Evolutionary conservation across 1,284 basidiomycete genomes (phyloP), one percentile per base, ranked within the genome.

Genomic region (Athelia sp.): DNA sequence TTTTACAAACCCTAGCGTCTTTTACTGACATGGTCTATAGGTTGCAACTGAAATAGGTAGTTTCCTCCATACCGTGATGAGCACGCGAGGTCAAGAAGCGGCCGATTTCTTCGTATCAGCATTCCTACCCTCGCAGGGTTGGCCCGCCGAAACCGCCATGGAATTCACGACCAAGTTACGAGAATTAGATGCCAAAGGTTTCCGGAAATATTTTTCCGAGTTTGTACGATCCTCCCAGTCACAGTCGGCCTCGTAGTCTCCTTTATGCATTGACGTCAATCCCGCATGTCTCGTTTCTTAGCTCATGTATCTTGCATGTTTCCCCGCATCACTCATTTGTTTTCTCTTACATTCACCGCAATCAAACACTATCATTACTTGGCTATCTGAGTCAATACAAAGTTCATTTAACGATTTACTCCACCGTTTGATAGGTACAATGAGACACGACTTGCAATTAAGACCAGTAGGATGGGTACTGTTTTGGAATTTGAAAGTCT

Each of bases 141-240:
- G 94, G 78, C 93, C 95, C 18, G 67, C 78, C 9, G 81, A 87
- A 23, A 83, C 83, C 22, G 87, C 90, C 1, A 58, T 84, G 46
- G 90, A 96, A 55, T 91, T 98, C 54, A 78, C 87, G 3, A 76
- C 78, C 21, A 89, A 89, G 61, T 66, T 95, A 55, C 77, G 82
- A 48, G 87, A 87, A 58, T 73, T 91, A 53, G 93, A 95, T 60
- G 71, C 76, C 50, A 94, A 92, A 67, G 74, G 74, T 43, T 97
- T 98, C 72, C 81, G 90, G 60, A 93, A 90, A 75, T 95, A 91
- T 62, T 93, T 93, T 67, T 79, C 85, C 23, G 93, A 94, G 56
- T 87, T 94, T 56, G 83, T 92, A 45, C 81, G 81, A 47, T 77
- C 82, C 42, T 87, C 84, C 43, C 81, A 83, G 51, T 72, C 79